These are phyloP conservation scores for Colletotrichum sp. DNA, from an alignment of 2,329 filamentous ascomycete genomes.

Conservation along the genomic window DNA sequence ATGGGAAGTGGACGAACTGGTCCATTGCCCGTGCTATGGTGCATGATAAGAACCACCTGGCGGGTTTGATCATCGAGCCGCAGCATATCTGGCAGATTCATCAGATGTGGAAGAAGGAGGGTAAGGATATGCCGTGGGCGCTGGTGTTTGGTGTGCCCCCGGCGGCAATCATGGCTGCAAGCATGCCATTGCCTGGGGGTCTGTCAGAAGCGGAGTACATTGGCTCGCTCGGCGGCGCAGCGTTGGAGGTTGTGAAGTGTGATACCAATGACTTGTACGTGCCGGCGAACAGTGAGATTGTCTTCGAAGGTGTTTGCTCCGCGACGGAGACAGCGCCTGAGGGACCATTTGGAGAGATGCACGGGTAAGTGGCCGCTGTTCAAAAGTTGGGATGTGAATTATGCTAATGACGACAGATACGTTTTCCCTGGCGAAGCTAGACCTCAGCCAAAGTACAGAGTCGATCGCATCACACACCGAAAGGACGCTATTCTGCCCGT, in stretches of 20 bases:
- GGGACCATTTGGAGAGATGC: conserved; percentile 54
- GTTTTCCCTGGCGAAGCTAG: neutral
- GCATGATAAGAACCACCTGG: conserved; percentile 43
- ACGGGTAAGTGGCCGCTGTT: conserved; percentile 17
- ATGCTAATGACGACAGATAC: conserved; percentile 32
- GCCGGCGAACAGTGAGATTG: conserved; percentile 55
- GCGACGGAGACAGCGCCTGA: conserved; percentile 46
- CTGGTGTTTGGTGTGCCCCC: conserved; percentile 54
- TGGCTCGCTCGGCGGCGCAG: conserved; percentile 47
- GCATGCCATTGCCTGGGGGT: conserved; percentile 54
- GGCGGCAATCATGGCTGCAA: conserved; percentile 50
- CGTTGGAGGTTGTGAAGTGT: conserved; percentile 55
- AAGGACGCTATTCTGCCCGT: conserved; percentile 53
- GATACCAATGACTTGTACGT: conserved; percentile 55
- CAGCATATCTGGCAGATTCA: conserved; percentile 53
- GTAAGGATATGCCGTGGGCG: conserved; percentile 52
- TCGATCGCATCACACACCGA: conserved; percentile 53
- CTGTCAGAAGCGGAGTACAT: conserved; percentile 54
- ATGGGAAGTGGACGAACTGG: conserved; percentile 53
- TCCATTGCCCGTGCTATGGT: conserved; percentile 52
- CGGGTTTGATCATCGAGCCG: conserved; percentile 44
- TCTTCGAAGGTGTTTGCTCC: conserved; percentile 54
- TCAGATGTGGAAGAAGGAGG: conserved; percentile 49
- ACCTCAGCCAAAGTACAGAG: conserved; percentile 42
- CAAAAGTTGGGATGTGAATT: accelerated